Conservation (phyloP, 495 filamentous ascomycete genomes). For the Pyrenula aspistea region DNA sequence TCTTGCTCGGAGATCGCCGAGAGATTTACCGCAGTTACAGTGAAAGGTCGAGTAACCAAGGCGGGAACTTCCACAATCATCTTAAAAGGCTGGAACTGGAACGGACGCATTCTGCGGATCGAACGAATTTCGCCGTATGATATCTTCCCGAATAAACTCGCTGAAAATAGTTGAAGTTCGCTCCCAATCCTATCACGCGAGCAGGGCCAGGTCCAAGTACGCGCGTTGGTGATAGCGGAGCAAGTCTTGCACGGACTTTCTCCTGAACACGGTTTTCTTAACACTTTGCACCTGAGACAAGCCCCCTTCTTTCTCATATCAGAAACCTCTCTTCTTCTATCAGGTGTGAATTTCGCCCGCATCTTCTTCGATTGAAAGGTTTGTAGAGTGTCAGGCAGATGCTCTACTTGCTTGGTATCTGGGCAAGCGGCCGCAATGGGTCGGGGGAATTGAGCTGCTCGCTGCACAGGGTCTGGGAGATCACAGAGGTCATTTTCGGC, state of each 20-base stretch:
- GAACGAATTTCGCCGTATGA: too few species aligned
- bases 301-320: constrained; percentile 70
- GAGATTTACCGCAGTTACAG: too few species aligned
- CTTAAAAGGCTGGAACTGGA: too few species aligned
- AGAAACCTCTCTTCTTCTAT: constrained; percentile 65
- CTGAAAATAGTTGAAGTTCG: constrained; percentile 48
- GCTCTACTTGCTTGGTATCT: constrained; percentile 42
- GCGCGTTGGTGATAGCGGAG: constrained; percentile 59
- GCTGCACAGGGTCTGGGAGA: constrained; percentile 26
- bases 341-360: constrained; percentile 56
- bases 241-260: constrained; percentile 77
- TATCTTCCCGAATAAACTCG: neutral
- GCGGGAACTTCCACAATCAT: too few species aligned
- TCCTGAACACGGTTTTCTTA: constrained; percentile 77
- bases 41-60: too few species aligned
- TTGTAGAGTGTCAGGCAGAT: constrained; percentile 44
- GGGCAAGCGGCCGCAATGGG: constrained; percentile 45
- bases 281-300: constrained; percentile 75
- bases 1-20: too few species aligned
- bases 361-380: constrained; percentile 29
- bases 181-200: constrained; percentile 65
- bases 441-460: constrained; percentile 34
- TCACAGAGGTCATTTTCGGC: constrained; percentile 31
- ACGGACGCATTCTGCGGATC: too few species aligned
- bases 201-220: constrained; percentile 72